These are phyloP conservation scores for Phaeophleospora eucalypticola DNA, from an alignment of 2,329 filamentous ascomycete genomes.

Conservation along the genomic window DNA sequence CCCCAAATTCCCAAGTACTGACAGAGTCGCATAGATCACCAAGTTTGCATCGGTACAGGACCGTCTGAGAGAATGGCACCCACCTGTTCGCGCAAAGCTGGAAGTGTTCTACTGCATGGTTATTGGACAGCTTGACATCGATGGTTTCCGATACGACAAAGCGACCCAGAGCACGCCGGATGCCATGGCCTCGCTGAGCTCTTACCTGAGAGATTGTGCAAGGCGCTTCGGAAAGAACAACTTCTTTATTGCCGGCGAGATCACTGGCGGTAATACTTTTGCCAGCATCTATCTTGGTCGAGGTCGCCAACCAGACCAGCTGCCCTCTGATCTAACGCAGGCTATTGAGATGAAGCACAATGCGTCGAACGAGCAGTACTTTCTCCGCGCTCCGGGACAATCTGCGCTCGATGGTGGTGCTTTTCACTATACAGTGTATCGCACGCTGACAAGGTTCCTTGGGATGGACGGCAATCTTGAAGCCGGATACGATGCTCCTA, in stretches of 20 bases:
- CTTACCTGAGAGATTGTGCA: constrained; percentile 55
- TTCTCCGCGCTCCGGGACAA: constrained; percentile 49
- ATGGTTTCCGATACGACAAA: constrained; percentile 63
- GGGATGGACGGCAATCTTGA: constrained; percentile 54
- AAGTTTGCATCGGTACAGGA: constrained; percentile 64
- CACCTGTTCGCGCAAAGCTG: constrained; percentile 53
- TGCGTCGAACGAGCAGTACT: constrained; percentile 45
- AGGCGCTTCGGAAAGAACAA: constrained; percentile 54
- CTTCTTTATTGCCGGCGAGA: constrained; percentile 60
- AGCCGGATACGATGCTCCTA: constrained; percentile 49
- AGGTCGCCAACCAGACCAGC: constrained; percentile 54
- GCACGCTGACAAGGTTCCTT: constrained; percentile 55
- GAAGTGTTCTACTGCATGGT: constrained; percentile 59
- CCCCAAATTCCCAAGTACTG: too few relatives aligned
- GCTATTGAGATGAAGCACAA: constrained; percentile 46
- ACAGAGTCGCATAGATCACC: too few relatives aligned
- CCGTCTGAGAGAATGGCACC: constrained; percentile 59
- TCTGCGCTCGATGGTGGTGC: constrained; percentile 56
- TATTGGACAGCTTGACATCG: constrained; percentile 57
- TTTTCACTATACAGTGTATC: constrained; percentile 60
- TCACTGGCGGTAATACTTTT: constrained; percentile 56
- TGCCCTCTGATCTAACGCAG: constrained; percentile 42
- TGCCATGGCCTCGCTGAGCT: constrained; percentile 54
- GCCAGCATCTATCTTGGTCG: constrained; percentile 58
- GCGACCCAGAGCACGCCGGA: constrained; percentile 59